These are phyloP conservation scores for Arabidopsis suecica DNA, from an alignment of 345 rosid species.

Conservation along the genomic window DNA sequence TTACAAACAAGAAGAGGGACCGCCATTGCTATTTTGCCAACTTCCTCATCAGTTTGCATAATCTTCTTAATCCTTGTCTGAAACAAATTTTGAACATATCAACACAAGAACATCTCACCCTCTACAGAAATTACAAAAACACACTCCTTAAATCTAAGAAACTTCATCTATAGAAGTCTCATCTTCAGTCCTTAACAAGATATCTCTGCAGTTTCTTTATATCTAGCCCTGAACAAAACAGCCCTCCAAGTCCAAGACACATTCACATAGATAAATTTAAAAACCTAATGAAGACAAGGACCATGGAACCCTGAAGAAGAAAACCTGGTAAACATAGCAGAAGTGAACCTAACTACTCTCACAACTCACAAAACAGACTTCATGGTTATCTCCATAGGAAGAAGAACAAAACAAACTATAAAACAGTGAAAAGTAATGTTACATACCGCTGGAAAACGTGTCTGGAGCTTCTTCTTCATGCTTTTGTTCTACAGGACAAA, in stretches of 20 bases:
- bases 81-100: neutral
- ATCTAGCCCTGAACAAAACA: neutral
- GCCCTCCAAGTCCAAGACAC: slow-evolving; percentile 4
- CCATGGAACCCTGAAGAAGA: slow-evolving; percentile 20
- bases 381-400: neutral
- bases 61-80: slow-evolving; percentile 81
- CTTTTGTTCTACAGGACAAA: neutral
- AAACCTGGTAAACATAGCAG: neutral
- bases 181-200: neutral
- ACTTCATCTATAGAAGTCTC: neutral
- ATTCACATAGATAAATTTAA: neutral
- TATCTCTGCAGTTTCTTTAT: neutral
- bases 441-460: slow-evolving; percentile 49
- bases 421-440: neutral
- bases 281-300: slow-evolving; percentile 25
- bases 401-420: neutral
- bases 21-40: slow-evolving; percentile 82
- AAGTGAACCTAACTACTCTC: neutral
- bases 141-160: neutral
- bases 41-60: slow-evolving; percentile 84
- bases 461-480: slow-evolving; percentile 50
- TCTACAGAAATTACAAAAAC: slow-evolving; percentile 6
- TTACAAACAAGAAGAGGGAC: slow-evolving; percentile 84
- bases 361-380: neutral
- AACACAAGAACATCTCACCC: slow-evolving; percentile 22